phyloP scores from a whole-genome alignment of 495 filamentous ascomycete genomes.

The Talaromyces borbonicus region DNA sequence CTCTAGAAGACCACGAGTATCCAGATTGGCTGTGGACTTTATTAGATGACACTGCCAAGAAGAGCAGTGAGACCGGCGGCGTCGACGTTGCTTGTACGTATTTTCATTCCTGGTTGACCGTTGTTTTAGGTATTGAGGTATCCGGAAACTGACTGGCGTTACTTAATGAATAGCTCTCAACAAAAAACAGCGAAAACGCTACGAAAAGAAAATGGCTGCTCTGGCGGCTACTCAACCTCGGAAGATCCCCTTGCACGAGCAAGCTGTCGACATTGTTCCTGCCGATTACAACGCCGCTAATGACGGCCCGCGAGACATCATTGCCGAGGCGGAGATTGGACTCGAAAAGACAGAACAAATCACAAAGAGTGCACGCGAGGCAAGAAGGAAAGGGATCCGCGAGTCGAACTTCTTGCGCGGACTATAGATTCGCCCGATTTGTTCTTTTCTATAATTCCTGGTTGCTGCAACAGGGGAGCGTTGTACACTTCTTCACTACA shows the following conservation, averaged over 20 bases:
- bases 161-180: conserved; percentile 27
- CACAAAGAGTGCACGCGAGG: conserved; percentile 54
- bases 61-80: conserved; percentile 27
- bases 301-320: conserved; percentile 15
- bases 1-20: conserved; percentile 75
- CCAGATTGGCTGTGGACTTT: conserved; percentile 85
- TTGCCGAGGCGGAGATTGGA: conserved; percentile 25
- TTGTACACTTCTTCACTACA: no score
- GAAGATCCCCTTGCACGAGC: conserved; percentile 72
- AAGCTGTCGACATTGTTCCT: conserved; percentile 72
- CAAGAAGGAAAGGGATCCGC: conserved; percentile 73
- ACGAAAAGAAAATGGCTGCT: conserved; percentile 54
- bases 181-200: conserved; percentile 51
- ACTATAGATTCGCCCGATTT: conserved; percentile 42
- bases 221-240: conserved; percentile 56
- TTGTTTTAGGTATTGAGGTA: no score
- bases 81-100: conserved; percentile 53
- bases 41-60: conserved; percentile 42
- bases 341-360: conserved; percentile 29
- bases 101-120: neutral
- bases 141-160: conserved; percentile 2
- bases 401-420: conserved; percentile 88
- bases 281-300: conserved; percentile 29
- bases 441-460: no score
- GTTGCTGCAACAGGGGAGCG: no score